phyloP scores from a whole-genome alignment of 768 basidiomycete genomes.

The Gelatoporia subvermispora region DNA sequence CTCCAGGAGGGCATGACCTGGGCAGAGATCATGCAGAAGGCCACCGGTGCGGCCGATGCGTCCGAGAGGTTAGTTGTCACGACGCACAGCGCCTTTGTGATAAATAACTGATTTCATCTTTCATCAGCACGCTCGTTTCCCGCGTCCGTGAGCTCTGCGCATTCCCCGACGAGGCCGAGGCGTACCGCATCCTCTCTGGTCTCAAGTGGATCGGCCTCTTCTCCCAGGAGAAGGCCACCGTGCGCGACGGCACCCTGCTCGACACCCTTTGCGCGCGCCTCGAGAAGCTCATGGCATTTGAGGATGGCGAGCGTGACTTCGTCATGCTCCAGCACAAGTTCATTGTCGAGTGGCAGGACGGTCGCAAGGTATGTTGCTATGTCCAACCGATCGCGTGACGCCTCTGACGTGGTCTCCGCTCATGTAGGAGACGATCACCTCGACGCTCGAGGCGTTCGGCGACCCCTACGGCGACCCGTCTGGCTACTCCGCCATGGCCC shows the following conservation, averaged over 20 bases:
- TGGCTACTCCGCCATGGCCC: slow-evolving; percentile 89
- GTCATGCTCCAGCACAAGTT: slow-evolving; percentile 99
- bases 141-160: slow-evolving; percentile 64
- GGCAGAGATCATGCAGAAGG: slow-evolving; percentile 77
- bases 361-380: slow-evolving; percentile 47
- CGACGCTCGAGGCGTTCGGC: slow-evolving; percentile 88
- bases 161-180: slow-evolving; percentile 71
- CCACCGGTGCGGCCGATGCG: slow-evolving; percentile 61
- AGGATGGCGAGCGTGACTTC: slow-evolving; percentile 85
- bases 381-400: background rate
- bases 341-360: slow-evolving; percentile 83
- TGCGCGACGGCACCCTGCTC: slow-evolving; percentile 73
- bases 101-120: background rate
- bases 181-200: slow-evolving; percentile 79
- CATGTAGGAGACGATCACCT: slow-evolving; percentile 74
- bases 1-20: slow-evolving; percentile 71
- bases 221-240: slow-evolving; percentile 56
- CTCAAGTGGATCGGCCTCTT: slow-evolving; percentile 93
- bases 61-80: slow-evolving; percentile 54
- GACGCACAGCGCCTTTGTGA: background rate
- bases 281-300: slow-evolving; percentile 91
- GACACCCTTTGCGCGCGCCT: slow-evolving; percentile 91
- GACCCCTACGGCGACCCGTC: slow-evolving; percentile 74
- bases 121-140: slow-evolving; percentile 60
- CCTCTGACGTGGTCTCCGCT: slow-evolving; percentile 3